These are phyloP conservation scores for Apostasia shenzhenica DNA, from an alignment of 106 monocot genomes.

Conservation along the genomic window DNA sequence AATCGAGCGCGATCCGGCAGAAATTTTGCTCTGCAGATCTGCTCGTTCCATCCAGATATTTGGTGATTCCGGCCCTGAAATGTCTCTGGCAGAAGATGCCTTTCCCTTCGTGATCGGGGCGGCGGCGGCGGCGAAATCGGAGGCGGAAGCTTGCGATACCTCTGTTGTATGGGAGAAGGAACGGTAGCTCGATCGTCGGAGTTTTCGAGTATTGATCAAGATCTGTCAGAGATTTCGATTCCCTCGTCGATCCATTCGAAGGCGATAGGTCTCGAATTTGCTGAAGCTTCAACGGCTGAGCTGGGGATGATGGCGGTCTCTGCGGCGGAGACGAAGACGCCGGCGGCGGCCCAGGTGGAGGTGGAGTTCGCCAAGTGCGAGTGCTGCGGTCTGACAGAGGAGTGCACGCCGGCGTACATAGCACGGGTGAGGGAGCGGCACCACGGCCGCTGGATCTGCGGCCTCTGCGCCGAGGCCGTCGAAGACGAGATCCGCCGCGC, in stretches of 20 bases:
- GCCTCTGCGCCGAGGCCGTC: slow-evolving; percentile 56
- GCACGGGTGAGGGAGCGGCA: slow-evolving; percentile 28
- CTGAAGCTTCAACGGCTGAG: slow-evolving; percentile 4
- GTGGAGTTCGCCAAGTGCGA: slow-evolving; percentile 38
- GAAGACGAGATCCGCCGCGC: slow-evolving; percentile 48
- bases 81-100: slow-evolving; percentile 14
- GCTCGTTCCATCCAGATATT: no score
- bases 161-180: slow-evolving; percentile 33
- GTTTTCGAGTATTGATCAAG: not conserved
- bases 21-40: no score
- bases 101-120: not conserved
- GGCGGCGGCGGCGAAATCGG: not conserved
- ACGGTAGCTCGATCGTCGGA: slow-evolving; percentile 7
- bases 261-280: not conserved
- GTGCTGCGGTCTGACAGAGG: slow-evolving; percentile 57
- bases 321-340: not conserved
- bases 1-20: no score
- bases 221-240: not conserved
- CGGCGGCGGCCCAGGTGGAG: slow-evolving; percentile 3
- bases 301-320: not conserved
- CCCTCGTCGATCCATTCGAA: not conserved
- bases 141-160: not conserved
- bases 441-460: slow-evolving; percentile 50
- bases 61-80: not conserved
- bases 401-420: slow-evolving; percentile 62